Percentiles rank a stretch among this genome's conserved stretches.
Evolutionary conservation across 2,329 filamentous ascomycete genomes (phyloP).

Genomic region (Monosporascus ibericus): DNA sequence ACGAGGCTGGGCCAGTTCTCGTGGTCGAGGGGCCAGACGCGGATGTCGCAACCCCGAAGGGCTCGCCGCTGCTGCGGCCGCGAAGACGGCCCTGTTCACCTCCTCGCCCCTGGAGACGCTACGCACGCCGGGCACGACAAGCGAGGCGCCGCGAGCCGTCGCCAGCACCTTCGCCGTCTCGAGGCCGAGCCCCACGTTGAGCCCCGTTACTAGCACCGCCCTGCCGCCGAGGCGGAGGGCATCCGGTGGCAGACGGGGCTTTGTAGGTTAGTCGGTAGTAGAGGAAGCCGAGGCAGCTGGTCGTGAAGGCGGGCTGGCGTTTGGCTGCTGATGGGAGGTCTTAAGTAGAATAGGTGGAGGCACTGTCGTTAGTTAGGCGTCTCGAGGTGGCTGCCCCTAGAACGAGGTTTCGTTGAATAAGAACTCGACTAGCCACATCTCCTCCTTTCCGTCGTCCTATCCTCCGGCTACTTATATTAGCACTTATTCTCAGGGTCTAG

Average conservation of each 20-base stretch:
- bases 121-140: slow-evolving; percentile 3
- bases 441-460: too few species aligned
- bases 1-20: slow-evolving; percentile 10
- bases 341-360: too few species aligned
- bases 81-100: not conserved
- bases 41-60: slow-evolving; percentile 1
- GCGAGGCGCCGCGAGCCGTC: slow-evolving; percentile 1
- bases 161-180: not conserved
- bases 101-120: not conserved
- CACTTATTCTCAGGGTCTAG: too few species aligned
- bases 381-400: too few species aligned
- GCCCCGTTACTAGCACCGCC: slow-evolving; percentile 5
- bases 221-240: not conserved
- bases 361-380: too few species aligned
- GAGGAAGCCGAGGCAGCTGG: not conserved
- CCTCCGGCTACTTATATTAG: too few species aligned
- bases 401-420: too few species aligned
- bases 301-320: not conserved
- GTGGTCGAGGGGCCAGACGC: slow-evolving; percentile 12
- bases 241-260: not conserved
- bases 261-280: slow-evolving; percentile 1
- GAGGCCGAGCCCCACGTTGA: slow-evolving; percentile 4
- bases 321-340: too few species aligned
- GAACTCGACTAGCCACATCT: too few species aligned
- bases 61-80: not conserved